Conservation (phyloP, 257 asterid species). For the Solanum habrochaites region DNA sequence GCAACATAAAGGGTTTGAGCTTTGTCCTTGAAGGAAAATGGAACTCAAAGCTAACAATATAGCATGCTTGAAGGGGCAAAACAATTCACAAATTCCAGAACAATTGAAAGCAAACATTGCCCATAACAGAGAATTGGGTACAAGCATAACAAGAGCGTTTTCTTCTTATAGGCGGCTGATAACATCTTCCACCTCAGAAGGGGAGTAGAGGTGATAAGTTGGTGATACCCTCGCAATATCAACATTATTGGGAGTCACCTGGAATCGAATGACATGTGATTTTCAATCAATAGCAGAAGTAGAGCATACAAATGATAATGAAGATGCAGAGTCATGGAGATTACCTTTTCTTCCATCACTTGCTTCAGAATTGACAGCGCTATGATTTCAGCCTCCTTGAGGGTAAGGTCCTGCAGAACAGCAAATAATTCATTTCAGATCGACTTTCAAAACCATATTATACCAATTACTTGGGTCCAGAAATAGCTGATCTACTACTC, state of each 20-base stretch:
- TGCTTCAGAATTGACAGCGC: slow-evolving; percentile 82
- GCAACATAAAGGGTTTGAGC: not conserved
- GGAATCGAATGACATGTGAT: not conserved
- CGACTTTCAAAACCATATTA: not conserved
- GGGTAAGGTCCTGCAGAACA: slow-evolving; percentile 51
- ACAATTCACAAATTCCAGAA: not conserved
- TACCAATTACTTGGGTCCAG: not conserved
- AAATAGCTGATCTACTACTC: not conserved
- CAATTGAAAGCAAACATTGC: not conserved
- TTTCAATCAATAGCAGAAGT: not conserved
- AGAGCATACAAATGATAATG: not conserved
- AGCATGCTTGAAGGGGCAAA: not conserved
- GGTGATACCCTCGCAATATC: slow-evolving; percentile 89
- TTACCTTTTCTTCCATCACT: slow-evolving; percentile 92
- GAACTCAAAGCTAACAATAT: not conserved
- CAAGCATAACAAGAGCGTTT: not conserved
- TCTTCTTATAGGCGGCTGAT: slow-evolving; percentile 51
- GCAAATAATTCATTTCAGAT: not conserved
- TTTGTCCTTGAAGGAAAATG: not conserved
- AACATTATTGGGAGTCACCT: slow-evolving; percentile 90
- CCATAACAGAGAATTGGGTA: not conserved
- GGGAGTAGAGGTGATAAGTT: slow-evolving; percentile 70
- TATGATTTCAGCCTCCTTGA: slow-evolving; percentile 71
- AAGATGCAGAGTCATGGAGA: not conserved
- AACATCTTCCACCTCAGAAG: slow-evolving; percentile 78